Conservation (phyloP, 768 basidiomycete species). For the Panaeolus papilionaceus region DNA sequence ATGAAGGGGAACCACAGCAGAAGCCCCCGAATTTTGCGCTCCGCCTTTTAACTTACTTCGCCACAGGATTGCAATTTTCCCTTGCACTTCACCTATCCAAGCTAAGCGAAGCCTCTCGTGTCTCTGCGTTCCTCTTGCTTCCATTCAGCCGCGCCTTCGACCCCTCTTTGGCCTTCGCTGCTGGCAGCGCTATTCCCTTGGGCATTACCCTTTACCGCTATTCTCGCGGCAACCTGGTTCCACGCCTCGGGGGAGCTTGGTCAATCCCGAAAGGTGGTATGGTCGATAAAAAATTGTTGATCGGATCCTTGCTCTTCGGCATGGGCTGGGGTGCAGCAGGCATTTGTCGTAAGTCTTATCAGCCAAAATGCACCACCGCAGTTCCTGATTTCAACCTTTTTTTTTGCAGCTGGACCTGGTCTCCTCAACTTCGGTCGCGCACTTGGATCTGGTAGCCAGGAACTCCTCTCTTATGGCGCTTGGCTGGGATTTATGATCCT, state of each 20-base stretch:
- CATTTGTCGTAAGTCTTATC: conserved; percentile 60
- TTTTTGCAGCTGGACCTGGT: conserved; percentile 59
- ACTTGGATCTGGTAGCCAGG: conserved; percentile 40
- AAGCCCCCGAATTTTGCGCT: conserved; percentile 27
- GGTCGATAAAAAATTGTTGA: conserved; percentile 53
- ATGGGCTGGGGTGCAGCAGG: conserved; percentile 68
- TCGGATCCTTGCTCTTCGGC: conserved; percentile 63
- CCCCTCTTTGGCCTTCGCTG: conserved; percentile 60
- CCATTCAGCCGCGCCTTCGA: conserved; percentile 59
- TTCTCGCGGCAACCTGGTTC: conserved; percentile 42
- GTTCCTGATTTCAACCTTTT: conserved; percentile 16
- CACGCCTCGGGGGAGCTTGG: conserved; percentile 52
- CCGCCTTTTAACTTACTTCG: conserved; percentile 46
- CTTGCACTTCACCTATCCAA: conserved; percentile 60
- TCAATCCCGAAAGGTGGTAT: conserved; percentile 43
- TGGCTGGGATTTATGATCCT: conserved; percentile 50
- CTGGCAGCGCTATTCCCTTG: conserved; percentile 56
- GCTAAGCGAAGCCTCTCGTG: conserved; percentile 53
- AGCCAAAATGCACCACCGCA: neutral
- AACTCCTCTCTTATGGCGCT: conserved; percentile 36
- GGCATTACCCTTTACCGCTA: conserved; percentile 50
- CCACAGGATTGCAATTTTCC: conserved; percentile 56
- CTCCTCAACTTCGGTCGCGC: conserved; percentile 65
- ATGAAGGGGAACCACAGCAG: conserved; percentile 18
- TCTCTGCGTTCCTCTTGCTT: conserved; percentile 58